These are phyloP conservation scores for Corymbia citriodora DNA, from an alignment of 441 rosid species.

Conservation along the genomic window DNA sequence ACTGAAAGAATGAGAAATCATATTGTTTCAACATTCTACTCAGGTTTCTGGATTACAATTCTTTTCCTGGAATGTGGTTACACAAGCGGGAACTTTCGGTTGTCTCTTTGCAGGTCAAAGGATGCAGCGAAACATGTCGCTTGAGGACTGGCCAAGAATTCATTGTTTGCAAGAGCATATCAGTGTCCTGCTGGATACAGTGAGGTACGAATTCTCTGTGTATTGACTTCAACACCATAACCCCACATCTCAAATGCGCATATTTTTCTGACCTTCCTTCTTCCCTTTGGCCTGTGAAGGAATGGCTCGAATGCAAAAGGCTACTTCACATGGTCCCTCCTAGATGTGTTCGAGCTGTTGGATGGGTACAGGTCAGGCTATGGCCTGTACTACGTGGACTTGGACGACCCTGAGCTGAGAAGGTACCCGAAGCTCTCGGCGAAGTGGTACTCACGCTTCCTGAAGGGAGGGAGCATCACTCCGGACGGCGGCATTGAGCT, in stretches of 20 bases:
- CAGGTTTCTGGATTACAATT: neutral
- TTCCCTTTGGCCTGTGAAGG: neutral
- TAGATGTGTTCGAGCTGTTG: neutral
- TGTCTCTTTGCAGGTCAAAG: constrained; percentile 5
- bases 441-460: constrained; percentile 36
- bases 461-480: neutral
- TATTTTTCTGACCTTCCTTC: neutral
- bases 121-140: neutral
- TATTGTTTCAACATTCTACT: neutral
- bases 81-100: neutral
- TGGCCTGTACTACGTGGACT: constrained; percentile 3
- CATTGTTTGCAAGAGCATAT: constrained; percentile 2
- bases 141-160: constrained; percentile 11
- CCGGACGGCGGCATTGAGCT: neutral
- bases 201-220: neutral
- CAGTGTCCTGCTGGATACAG: neutral
- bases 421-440: constrained; percentile 20
- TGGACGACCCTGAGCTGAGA: neutral
- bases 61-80: neutral
- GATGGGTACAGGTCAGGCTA: neutral
- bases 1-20: neutral
- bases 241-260: neutral
- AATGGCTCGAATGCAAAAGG: neutral
- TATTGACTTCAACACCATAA: neutral
- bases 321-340: constrained; percentile 1